Base-by-base conservation (phyloP, 306 rosid species). In the Castanea mollissima region DNA sequence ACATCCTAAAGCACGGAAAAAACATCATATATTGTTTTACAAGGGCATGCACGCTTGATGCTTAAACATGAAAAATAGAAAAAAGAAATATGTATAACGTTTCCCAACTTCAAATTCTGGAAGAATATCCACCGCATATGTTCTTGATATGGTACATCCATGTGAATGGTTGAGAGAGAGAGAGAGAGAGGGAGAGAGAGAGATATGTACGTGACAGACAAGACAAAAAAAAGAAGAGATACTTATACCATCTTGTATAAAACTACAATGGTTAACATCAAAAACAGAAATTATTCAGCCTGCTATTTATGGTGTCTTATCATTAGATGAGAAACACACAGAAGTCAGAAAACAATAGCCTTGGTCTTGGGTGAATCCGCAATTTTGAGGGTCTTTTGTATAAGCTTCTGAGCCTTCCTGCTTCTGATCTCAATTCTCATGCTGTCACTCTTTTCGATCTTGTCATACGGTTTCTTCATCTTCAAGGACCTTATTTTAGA, bases 401-500 rank as follows among this genome's bases (percentile, higher is more conserved):
- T 91, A 55, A 95, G 87, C 86, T 91, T 93, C 74, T 86, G 85
- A 67, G 99, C 98, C 69, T 93, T 95, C 58, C 81, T 93, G 88
- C 99, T 95, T 74, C 90, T 83, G 4, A 95, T 95, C 87, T 95
- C 99, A 51, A 92, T 88, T 80, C 99, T 89, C 99, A 95, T 95
- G 63, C 99, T 95, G 7, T 95, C 99, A 76, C 99, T 95, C 90
- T 95, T 95, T 80, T 90, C 99, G 68, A 95, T 81, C 94, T 93
- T 91, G 81, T 93, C 89, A 52, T 95, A 94, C 25, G 86, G 78
- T 16, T 92, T 92, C 91, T 90, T 92, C 86, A 78, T 64, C 88
- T 87, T 92, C 92, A 95, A 62, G 0, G 86, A 89, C 84, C 78
- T 89, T 52, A 95, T 86, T 74, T 90, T 95, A 19, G 95, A 88